Evolutionary conservation across 2,329 filamentous ascomycete species (phyloP).

Genomic region (Trichoderma semiorbis): DNA sequence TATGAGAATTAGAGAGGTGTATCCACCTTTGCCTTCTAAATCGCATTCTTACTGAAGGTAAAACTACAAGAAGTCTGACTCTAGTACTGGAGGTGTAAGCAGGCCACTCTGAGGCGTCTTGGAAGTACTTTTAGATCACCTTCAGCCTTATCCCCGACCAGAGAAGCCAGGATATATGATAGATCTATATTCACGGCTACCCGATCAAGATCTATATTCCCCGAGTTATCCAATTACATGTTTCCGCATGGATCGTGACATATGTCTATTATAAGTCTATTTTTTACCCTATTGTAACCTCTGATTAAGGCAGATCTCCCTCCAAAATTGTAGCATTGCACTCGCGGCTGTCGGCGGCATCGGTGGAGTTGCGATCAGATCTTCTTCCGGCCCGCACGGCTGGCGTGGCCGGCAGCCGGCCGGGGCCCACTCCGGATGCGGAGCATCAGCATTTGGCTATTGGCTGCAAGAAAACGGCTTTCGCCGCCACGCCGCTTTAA

Average conservation of each 20-base stretch:
- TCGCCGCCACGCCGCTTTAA: conserved; percentile 14
- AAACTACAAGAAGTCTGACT: background rate
- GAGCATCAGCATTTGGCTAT: background rate
- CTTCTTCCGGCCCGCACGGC: conserved; percentile 11
- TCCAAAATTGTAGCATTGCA: background rate
- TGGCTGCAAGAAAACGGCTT: background rate
- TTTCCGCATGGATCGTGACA: background rate
- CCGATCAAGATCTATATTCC: background rate
- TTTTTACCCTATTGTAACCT: background rate
- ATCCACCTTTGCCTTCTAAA: background rate
- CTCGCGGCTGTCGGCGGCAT: conserved; percentile 28
- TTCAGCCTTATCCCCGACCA: background rate
- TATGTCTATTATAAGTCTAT: background rate
- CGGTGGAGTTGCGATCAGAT: conserved; percentile 18
- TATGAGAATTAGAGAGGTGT: background rate
- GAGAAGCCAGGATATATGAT: background rate
- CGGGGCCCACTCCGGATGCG: conserved; percentile 18
- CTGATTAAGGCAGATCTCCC: background rate
- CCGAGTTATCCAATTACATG: background rate
- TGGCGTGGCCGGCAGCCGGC: conserved; percentile 21
- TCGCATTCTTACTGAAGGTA: too few relatives aligned
- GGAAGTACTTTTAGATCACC: background rate
- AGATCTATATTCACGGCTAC: background rate
- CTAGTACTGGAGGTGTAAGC: background rate
- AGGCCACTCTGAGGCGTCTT: background rate